A percentile compares a stretch with the other conserved stretches of the same genome.
phyloP scores from a whole-genome alignment of 768 basidiomycete genomes.

The Tricholoma sp. region DNA sequence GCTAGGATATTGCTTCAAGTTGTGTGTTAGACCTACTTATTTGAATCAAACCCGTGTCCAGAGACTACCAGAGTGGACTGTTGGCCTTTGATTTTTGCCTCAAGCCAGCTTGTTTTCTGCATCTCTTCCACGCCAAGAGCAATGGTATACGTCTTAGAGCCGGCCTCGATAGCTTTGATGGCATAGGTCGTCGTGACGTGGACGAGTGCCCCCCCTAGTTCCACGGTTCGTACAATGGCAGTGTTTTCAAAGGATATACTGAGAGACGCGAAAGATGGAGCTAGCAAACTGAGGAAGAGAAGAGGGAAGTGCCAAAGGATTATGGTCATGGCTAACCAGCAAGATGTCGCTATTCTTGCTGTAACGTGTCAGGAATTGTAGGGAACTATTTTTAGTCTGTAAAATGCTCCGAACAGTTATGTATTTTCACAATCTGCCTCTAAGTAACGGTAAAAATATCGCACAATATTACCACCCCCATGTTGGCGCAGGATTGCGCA shows the following conservation, averaged over 20 bases:
- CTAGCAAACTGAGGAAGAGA: conserved; percentile 37
- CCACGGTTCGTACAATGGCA: conserved; percentile 81
- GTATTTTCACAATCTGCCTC: too few species aligned
- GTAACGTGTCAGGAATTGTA: conserved; percentile 23
- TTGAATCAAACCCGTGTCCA: conserved; percentile 42
- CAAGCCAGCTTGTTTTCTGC: conserved; percentile 68
- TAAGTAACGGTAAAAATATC: too few species aligned
- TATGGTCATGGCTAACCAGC: conserved; percentile 30
- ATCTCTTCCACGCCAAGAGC: conserved; percentile 61
- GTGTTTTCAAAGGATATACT: conserved; percentile 77
- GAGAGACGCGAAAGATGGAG: conserved; percentile 31
- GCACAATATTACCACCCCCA: conserved; percentile 71
- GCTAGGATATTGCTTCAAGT: conserved; percentile 1
- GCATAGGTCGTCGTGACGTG: conserved; percentile 88
- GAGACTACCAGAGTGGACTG: conserved; percentile 44
- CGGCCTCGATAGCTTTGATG: conserved; percentile 63
- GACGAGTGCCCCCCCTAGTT: conserved; percentile 84
- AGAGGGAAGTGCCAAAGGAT: conserved; percentile 46
- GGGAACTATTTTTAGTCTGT: conserved; percentile 17
- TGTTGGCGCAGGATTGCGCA: conserved; percentile 63
- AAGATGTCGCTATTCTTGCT: conserved; percentile 7
- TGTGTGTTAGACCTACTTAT: conserved; percentile 38
- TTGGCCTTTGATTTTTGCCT: conserved; percentile 76
- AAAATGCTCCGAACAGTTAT: too few species aligned
- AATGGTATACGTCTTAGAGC: conserved; percentile 60